These are phyloP conservation scores for Aspergillus sp. DNA, from an alignment of 2,329 filamentous ascomycete species.

Conservation along the genomic window DNA sequence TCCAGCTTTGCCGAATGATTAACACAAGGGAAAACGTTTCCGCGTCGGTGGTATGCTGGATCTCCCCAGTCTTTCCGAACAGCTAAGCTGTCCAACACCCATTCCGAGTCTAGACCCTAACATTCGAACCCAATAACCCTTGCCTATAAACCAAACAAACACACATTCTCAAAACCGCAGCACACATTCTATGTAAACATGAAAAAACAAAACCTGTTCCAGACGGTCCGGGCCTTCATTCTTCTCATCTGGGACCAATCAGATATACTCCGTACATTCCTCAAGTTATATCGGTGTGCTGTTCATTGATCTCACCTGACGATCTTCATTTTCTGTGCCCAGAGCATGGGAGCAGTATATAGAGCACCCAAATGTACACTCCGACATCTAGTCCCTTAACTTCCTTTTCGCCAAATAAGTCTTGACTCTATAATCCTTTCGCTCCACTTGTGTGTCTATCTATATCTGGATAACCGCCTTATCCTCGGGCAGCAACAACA, in stretches of 20 bases:
- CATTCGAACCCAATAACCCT: neutral
- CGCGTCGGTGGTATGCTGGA: neutral
- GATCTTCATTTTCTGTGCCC: neutral
- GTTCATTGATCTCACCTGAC: neutral
- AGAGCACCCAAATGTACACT: neutral
- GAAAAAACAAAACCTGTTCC: neutral
- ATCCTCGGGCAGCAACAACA: neutral
- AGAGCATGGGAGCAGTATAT: neutral
- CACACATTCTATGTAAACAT: neutral
- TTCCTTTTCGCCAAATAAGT: neutral
- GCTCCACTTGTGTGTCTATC: neutral
- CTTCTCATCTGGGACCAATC: neutral
- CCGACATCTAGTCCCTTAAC: neutral
- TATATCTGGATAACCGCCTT: neutral
- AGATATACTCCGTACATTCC: neutral
- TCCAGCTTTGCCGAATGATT: neutral
- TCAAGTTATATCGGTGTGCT: neutral
- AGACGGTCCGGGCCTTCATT: neutral
- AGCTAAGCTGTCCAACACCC: neutral
- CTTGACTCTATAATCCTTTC: neutral
- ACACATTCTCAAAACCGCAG: neutral
- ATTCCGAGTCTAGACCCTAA: neutral
- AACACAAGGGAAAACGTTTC: neutral
- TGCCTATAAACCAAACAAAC: neutral
- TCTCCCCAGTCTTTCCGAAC: neutral